Conservation (phyloP, 169 alveolate species). For the Condylostoma magnum region DNA sequence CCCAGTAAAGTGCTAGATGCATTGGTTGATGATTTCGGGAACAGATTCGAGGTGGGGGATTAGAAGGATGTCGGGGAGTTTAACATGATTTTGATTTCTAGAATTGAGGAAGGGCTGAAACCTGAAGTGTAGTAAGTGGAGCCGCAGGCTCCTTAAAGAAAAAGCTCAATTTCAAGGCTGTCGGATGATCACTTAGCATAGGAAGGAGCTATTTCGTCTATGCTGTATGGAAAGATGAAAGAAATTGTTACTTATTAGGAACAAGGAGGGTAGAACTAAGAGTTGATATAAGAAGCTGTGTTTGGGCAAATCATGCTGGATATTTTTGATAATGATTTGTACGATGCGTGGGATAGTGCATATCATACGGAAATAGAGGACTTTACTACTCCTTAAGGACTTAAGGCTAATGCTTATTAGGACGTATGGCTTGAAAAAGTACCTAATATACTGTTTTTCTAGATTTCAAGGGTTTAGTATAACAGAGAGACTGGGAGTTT, state of each 20-base stretch:
- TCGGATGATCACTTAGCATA: too few relatives aligned
- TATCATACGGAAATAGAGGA: conserved; percentile 25
- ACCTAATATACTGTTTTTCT: conserved; percentile 45
- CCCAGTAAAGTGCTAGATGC: conserved; percentile 6
- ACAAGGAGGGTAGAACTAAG: not conserved
- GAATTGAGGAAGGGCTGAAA: conserved; percentile 1
- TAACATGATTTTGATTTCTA: conserved; percentile 11
- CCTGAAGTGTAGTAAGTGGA: not conserved
- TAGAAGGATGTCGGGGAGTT: conserved; percentile 30
- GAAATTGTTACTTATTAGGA: not conserved
- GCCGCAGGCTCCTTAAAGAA: too few relatives aligned
- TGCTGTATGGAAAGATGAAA: conserved; percentile 2
- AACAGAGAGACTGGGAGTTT: conserved; percentile 10
- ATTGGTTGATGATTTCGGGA: conserved; percentile 16
- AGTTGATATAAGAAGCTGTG: not conserved
- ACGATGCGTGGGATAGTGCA: conserved; percentile 32
- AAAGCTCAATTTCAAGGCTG: too few relatives aligned
- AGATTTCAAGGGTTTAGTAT: conserved; percentile 37
- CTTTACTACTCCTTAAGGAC: conserved; percentile 3
- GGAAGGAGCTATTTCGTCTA: not conserved
- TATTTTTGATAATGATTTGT: conserved; percentile 25
- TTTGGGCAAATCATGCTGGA: conserved; percentile 24
- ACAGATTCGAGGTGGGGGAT: not conserved
- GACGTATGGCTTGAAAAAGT: conserved; percentile 41
- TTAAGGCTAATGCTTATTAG: not conserved